A percentile compares a stretch with the other conserved stretches of the same genome.
These are phyloP conservation scores for Austroboletus eburneus DNA, from an alignment of 768 basidiomycete species.

Conservation along the genomic window DNA sequence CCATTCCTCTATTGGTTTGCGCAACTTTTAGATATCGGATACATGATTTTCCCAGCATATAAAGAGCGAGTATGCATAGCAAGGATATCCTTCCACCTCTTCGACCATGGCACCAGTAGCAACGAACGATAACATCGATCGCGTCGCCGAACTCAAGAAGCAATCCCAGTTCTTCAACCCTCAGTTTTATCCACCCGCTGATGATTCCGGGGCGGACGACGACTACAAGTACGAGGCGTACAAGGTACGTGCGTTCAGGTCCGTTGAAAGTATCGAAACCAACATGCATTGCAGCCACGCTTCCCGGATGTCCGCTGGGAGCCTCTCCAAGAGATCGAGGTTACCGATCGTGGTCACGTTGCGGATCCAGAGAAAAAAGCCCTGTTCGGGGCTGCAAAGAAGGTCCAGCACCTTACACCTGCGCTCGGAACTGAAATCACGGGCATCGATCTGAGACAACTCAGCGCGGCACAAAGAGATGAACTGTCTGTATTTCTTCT, in stretches of 20 bases:
- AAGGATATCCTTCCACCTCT: neutral
- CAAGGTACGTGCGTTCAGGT: constrained; percentile 39
- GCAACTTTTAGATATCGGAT: constrained; percentile 4
- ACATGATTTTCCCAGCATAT: constrained; percentile 5
- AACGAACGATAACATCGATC: constrained; percentile 33
- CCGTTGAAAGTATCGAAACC: too few species aligned
- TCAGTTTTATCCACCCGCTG: constrained; percentile 65
- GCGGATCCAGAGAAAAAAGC: constrained; percentile 69
- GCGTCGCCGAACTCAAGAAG: constrained; percentile 23
- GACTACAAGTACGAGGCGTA: constrained; percentile 53
- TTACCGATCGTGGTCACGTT: constrained; percentile 61
- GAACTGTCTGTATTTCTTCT: constrained; percentile 52
- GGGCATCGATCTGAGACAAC: constrained; percentile 69
- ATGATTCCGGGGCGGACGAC: constrained; percentile 46
- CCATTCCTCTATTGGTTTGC: constrained; percentile 11
- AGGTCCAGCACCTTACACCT: constrained; percentile 65
- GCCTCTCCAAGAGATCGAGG: constrained; percentile 53
- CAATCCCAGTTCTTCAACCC: constrained; percentile 45
- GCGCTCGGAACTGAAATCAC: constrained; percentile 71
- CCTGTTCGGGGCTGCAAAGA: constrained; percentile 59
- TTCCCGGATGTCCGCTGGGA: constrained; percentile 65
- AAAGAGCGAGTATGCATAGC: constrained; percentile 5
- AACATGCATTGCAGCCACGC: constrained; percentile 42
- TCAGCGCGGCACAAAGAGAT: constrained; percentile 67
- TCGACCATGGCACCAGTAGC: constrained; percentile 51